A percentile compares a stretch with the other conserved stretches of the same genome.
Conservation (phyloP, 768 basidiomycete genomes). For the Cubamyces sp. region DNA sequence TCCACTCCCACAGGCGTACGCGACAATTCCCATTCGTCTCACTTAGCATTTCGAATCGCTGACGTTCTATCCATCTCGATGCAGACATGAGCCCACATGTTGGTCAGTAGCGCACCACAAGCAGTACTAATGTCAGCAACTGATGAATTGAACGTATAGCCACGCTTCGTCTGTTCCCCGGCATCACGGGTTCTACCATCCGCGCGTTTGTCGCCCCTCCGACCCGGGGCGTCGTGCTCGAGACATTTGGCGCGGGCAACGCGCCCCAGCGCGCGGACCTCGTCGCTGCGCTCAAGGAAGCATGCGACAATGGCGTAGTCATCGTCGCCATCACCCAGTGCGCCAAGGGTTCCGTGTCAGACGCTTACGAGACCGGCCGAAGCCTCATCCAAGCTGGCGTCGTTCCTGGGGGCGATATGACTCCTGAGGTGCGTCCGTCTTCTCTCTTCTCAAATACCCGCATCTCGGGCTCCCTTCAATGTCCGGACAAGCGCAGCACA, state of each 20-base stretch:
- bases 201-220: conserved; percentile 77
- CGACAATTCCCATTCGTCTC: background rate
- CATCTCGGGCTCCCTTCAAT: background rate
- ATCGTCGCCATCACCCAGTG: conserved; percentile 95
- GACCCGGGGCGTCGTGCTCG: conserved; percentile 80
- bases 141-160: conserved; percentile 45
- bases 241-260: conserved; percentile 93
- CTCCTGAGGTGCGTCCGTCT: conserved; percentile 73
- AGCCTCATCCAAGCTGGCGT: conserved; percentile 74
- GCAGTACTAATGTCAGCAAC: background rate
- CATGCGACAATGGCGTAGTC: conserved; percentile 81
- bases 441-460: conserved; percentile 12
- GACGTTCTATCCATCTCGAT: background rate
- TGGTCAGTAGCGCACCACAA: conserved; percentile 47
- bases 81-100: conserved; percentile 82
- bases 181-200: conserved; percentile 76
- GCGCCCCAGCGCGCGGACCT: conserved; percentile 83
- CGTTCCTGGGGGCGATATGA: conserved; percentile 90
- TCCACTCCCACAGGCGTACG: conserved; percentile 79
- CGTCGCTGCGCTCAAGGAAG: conserved; percentile 74
- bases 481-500: background rate
- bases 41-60: background rate
- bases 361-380: conserved; percentile 81
- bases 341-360: conserved; percentile 81
- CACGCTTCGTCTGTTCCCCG: conserved; percentile 84